phyloP scores from a whole-genome alignment of 352 stramenopile species.

The Peronospora destructor region DNA sequence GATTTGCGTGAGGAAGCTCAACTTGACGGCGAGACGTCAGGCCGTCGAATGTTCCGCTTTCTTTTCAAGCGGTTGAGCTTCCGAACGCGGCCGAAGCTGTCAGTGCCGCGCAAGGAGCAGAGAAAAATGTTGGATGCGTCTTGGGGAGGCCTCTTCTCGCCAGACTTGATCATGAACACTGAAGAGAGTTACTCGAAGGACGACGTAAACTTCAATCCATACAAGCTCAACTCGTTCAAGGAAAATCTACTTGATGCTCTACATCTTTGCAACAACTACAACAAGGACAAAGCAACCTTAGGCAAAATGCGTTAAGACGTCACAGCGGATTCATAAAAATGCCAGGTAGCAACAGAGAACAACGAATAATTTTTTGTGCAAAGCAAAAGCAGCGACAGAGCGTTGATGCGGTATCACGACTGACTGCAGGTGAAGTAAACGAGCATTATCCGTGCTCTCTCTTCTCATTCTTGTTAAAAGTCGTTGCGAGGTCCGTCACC shows the following conservation, averaged over 20 bases:
- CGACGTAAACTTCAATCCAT: conserved; percentile 78
- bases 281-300: conserved; percentile 33
- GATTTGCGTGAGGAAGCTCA: conserved; percentile 53
- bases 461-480: conserved; percentile 6
- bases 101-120: conserved; percentile 24
- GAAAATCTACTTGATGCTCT: conserved; percentile 58
- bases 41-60: conserved; percentile 37
- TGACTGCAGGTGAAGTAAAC: background rate
- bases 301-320: background rate
- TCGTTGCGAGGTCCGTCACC: background rate
- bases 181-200: conserved; percentile 57
- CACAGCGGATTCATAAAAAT: background rate
- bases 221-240: conserved; percentile 54
- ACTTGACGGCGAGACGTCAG: conserved; percentile 37
- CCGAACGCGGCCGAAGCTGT: conserved; percentile 20
- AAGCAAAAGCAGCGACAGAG: conserved; percentile 16
- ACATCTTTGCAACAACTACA: conserved; percentile 11
- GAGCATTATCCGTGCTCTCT: conserved; percentile 4
- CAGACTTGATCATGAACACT: conserved; percentile 67
- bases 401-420: background rate
- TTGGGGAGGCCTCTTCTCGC: conserved; percentile 67
- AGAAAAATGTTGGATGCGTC: conserved; percentile 63
- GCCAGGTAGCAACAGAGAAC: conserved; percentile 15
- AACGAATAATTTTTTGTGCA: conserved; percentile 25
- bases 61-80: conserved; percentile 40